These are phyloP conservation scores for Cucumis cinereus DNA, from an alignment of 306 rosid genomes.

Conservation along the genomic window DNA sequence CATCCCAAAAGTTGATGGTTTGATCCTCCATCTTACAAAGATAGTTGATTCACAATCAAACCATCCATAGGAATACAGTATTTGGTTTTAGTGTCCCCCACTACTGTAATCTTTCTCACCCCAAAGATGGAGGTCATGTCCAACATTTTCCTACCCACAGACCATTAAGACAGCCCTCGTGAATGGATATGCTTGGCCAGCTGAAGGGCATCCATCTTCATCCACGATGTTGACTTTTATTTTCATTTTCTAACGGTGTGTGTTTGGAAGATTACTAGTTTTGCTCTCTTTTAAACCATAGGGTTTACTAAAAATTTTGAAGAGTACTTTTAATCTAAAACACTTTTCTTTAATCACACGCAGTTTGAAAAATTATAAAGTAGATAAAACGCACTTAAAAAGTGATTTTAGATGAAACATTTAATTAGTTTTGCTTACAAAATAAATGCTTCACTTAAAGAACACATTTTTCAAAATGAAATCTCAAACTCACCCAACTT, in stretches of 20 bases:
- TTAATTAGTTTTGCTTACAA: not conserved
- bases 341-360: not conserved
- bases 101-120: not conserved
- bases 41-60: not conserved
- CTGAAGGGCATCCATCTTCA: not conserved
- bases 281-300: not conserved
- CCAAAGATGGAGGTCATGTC: not conserved
- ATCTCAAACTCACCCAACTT: not conserved
- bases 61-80: not conserved
- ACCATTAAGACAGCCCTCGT: not conserved
- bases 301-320: not conserved
- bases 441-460: not conserved
- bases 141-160: slow-evolving; percentile 1
- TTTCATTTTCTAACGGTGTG: not conserved
- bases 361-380: not conserved
- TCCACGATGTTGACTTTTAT: not conserved
- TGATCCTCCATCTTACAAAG: too few species aligned
- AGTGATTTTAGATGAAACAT: not conserved
- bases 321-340: not conserved
- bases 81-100: not conserved
- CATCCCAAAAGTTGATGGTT: too few species aligned
- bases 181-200: not conserved
- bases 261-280: not conserved
- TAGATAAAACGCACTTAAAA: not conserved
- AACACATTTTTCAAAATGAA: not conserved